Base-by-base conservation (phyloP, 1,139 yeast genomes). In the Geotrichum phurueaensis region DNA sequence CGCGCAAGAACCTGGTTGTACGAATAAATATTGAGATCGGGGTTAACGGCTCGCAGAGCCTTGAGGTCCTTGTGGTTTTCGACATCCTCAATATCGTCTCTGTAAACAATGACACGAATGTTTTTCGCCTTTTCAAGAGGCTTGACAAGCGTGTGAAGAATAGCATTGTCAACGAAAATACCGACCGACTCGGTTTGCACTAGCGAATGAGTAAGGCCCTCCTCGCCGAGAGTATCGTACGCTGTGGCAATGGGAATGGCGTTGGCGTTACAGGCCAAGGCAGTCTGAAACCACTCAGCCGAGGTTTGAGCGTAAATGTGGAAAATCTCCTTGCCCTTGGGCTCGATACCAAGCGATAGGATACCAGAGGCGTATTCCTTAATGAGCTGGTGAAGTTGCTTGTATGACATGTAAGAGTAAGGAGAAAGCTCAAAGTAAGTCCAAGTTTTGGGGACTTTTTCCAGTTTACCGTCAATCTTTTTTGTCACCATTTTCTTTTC, bases 171-270 rank as follows among this genome's bases (percentile, higher is more conserved):
- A 53, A 96, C 87, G 75, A 88, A 90, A 61, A 95, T 78, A 18
- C 86, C 96, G 58, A 75, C 80, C 27, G 96, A 84, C 56, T 80
- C 89, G 6, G 98, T 89, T 76, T 92, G 89, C 53, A 81, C 79
- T 71, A 94, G 79, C 6, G 97, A 90, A 74, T 89, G 96, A 63
- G 87, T 87, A 71, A 94, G 81, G 47, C 99, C 99, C 51, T 83
- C 82, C 74, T 91, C 96, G 63, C 99, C 99, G 66, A 94, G 80
- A 49, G 99, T 92, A 74, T 94, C 99, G 75, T 94, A 94, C 49
- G 99, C 98, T 33, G 99, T 95, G 53, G 91, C 99, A 64, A 89
- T 82, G 27, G 98, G 89, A 64, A 95, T 85, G 59, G 83, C 77
- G 75, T 91, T 96, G 62, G 90, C 78, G 68, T 84, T 82, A 59